Evolutionary conservation across 2,329 filamentous ascomycete species (phyloP), one percentile per base, ranked within the genome.

Genomic region (Cadophora gregata): DNA sequence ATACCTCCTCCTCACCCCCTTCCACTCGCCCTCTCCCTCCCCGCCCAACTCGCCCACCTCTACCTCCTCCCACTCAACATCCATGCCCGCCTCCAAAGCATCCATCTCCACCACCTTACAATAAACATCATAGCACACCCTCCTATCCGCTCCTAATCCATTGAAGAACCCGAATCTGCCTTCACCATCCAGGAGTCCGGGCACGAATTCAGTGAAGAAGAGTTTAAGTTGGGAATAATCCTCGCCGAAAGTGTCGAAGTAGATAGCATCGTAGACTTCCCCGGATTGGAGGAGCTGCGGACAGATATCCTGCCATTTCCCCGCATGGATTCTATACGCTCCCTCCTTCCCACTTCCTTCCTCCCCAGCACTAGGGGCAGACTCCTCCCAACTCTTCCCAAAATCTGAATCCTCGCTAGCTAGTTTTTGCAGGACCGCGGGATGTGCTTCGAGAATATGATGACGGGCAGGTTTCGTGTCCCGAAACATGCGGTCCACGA

Each of bases 171-270:
- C 90, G 77, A 96, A 97, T 9, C 90, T 85, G 67, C 94, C 91
- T 4, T 85, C 80, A 25, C 85, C 82, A 71, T 92, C 89, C 55
- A 99, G 81, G 63, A 98, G 79, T 0, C 88, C 90, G 36, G 96
- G 92, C 12, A 98, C 89, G 73, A 91, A 88, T 78, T 98, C 96
- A 2, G 86, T 90, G 77, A 98, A 97, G 81, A 98, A 97, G 67
- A 89, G 84, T 56, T 90, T 90, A 31, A 98, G 87, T 77, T 95
- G 92, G 1, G 84, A 83, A 79, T 98, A 99, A 70, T 96, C 92
- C 80, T 99, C 96, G 7, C 93, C 96, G 78, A 98, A 98, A 0
- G 96, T 99, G 77, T 99, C 96, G 76, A 97, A 98, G 82, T 98
- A 99, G 72, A 99, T 93, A 31, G 90, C 92, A 76, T 97, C 92